Conservation (phyloP, 1,284 basidiomycete species). For the Bondarzewia mesenterica region DNA sequence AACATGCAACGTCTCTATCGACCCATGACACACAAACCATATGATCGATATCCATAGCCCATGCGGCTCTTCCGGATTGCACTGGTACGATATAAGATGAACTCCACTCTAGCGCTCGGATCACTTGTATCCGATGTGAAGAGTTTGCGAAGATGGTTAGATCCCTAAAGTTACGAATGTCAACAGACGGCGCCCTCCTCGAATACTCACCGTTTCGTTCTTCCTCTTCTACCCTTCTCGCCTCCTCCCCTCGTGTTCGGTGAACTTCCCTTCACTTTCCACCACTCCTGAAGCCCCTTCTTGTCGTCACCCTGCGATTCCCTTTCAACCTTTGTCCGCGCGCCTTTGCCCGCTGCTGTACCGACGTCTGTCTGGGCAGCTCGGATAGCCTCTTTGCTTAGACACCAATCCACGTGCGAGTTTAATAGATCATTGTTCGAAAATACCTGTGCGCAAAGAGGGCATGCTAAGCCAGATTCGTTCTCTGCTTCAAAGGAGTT, state of each 20-base stretch:
- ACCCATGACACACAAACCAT: too few species aligned
- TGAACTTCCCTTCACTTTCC: not conserved
- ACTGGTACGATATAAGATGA: too few species aligned
- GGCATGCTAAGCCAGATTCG: slow-evolving; percentile 37
- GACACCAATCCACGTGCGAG: slow-evolving; percentile 69
- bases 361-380: slow-evolving; percentile 43
- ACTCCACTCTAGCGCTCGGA: too few species aligned
- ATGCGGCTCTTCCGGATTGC: too few species aligned
- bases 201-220: not conserved
- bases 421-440: slow-evolving; percentile 63
- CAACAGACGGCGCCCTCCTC: not conserved
- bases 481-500: slow-evolving; percentile 17
- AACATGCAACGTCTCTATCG: too few species aligned
- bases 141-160: not conserved
- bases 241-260: not conserved
- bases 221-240: not conserved
- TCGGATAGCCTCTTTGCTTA: slow-evolving; percentile 61
- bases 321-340: slow-evolving; percentile 13
- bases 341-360: slow-evolving; percentile 13
- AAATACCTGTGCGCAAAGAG: slow-evolving; percentile 52
- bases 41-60: too few species aligned
- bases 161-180: not conserved
- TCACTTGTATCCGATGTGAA: too few species aligned
- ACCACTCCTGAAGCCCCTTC: slow-evolving; percentile 2
- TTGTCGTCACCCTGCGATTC: slow-evolving; percentile 11